Evolutionary conservation across 2,329 filamentous ascomycete species (phyloP).

Genomic region (Epichloe glyceriae): DNA sequence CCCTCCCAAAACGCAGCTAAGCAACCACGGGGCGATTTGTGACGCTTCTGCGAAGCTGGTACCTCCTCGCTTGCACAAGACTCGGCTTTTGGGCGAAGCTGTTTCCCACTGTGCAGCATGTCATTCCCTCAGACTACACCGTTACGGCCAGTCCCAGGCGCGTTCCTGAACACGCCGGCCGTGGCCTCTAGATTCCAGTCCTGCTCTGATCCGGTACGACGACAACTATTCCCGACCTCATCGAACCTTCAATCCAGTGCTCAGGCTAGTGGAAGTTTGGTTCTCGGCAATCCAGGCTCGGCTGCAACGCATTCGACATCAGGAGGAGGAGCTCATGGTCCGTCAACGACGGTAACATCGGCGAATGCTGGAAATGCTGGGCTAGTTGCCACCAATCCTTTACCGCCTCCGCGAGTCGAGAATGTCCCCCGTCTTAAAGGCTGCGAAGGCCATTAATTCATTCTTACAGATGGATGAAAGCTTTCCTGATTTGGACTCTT

Average conservation of each 20-base stretch:
- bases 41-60: neutral
- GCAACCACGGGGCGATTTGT: neutral
- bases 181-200: conserved; percentile 35
- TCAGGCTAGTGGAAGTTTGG: conserved; percentile 6
- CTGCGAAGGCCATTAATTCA: conserved; percentile 70
- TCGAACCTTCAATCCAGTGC: conserved; percentile 13
- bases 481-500: conserved; percentile 82
- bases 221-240: conserved; percentile 33
- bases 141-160: conserved; percentile 60
- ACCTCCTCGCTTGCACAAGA: neutral
- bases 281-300: conserved; percentile 6
- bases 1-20: neutral
- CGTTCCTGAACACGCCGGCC: conserved; percentile 64
- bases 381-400: conserved; percentile 18
- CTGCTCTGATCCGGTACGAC: conserved; percentile 33
- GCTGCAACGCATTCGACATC: neutral
- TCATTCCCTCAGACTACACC: conserved; percentile 49
- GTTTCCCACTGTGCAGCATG: conserved; percentile 27
- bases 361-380: conserved; percentile 15
- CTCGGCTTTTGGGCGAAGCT: neutral
- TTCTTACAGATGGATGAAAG: conserved; percentile 62
- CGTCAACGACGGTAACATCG: conserved; percentile 12
- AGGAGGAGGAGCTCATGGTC: neutral
- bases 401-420: conserved; percentile 32
- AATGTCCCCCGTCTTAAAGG: conserved; percentile 63